These are phyloP conservation scores for Durio zibethinus DNA, from an alignment of 345 rosid species.

Conservation along the genomic window DNA sequence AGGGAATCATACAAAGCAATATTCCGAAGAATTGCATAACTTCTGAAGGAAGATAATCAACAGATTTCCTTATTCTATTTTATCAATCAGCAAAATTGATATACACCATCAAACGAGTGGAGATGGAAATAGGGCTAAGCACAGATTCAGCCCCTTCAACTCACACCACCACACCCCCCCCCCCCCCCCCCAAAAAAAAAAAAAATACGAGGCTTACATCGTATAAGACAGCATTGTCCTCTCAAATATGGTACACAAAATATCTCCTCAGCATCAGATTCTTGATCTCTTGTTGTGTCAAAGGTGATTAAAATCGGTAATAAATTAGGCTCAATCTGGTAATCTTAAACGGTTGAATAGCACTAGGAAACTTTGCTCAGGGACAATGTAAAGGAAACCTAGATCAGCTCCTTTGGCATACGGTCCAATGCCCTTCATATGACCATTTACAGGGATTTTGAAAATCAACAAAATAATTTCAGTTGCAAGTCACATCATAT, in stretches of 20 bases:
- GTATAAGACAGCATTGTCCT: background rate
- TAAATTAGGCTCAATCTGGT: conserved; percentile 45
- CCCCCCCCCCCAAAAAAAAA: too few relatives aligned
- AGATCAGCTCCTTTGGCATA: conserved; percentile 83
- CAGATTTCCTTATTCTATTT: background rate
- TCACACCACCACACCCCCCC: too few relatives aligned
- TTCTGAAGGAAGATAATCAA: background rate
- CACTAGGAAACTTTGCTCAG: conserved; percentile 89
- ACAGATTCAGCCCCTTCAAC: conserved; percentile 13
- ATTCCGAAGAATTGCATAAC: background rate
- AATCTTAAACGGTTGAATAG: conserved; percentile 79
- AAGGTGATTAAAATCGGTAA: background rate
- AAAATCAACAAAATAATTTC: background rate
- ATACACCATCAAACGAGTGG: conserved; percentile 12
- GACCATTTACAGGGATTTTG: background rate
- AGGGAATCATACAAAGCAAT: background rate
- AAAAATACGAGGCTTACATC: background rate
- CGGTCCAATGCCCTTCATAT: conserved; percentile 70
- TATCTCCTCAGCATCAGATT: conserved; percentile 5
- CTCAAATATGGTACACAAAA: background rate
- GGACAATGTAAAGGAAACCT: conserved; percentile 77
- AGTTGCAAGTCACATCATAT: background rate
- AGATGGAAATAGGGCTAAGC: background rate
- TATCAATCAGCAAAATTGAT: conserved; percentile 21
- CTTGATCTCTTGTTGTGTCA: conserved; percentile 12